These are phyloP conservation scores for Phellopilus nigrolimitatus DNA, from an alignment of 1,284 basidiomycete species.

Conservation along the genomic window DNA sequence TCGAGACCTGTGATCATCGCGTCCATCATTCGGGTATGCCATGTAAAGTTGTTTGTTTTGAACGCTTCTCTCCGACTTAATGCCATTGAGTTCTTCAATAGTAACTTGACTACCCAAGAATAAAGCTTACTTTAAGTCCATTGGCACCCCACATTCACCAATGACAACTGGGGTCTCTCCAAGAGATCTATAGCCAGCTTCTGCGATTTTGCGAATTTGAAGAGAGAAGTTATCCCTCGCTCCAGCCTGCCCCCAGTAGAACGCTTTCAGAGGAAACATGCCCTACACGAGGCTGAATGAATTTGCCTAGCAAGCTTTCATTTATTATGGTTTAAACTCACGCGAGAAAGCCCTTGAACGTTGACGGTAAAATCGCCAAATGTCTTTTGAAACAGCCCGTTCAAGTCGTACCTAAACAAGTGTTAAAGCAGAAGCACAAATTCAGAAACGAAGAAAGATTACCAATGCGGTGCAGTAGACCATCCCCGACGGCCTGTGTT, in stretches of 20 bases:
- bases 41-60: conserved; percentile 67
- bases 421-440: background rate
- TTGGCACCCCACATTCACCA: conserved; percentile 89
- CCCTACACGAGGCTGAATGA: conserved; percentile 51
- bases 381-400: conserved; percentile 76
- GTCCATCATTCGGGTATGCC: conserved; percentile 87
- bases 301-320: too few species aligned
- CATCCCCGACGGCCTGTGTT: conserved; percentile 65
- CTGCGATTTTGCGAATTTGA: conserved; percentile 79
- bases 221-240: conserved; percentile 76
- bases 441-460: conserved; percentile 5
- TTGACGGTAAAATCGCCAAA: conserved; percentile 84
- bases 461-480: conserved; percentile 92
- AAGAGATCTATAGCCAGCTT: conserved; percentile 59
- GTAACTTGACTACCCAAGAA: background rate
- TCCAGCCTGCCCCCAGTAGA: conserved; percentile 84
- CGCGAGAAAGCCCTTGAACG: conserved; percentile 83
- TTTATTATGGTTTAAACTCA: too few species aligned
- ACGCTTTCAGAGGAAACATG: conserved; percentile 72
- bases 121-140: conserved; percentile 79
- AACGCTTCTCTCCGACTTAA: conserved; percentile 68
- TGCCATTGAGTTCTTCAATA: conserved; percentile 2
- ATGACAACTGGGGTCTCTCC: conserved; percentile 80
- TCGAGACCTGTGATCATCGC: conserved; percentile 79
- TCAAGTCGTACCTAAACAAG: conserved; percentile 83